Evolutionary conservation across 2,329 filamentous ascomycete genomes (phyloP).

Genomic region (Dactylellina leptospora): DNA sequence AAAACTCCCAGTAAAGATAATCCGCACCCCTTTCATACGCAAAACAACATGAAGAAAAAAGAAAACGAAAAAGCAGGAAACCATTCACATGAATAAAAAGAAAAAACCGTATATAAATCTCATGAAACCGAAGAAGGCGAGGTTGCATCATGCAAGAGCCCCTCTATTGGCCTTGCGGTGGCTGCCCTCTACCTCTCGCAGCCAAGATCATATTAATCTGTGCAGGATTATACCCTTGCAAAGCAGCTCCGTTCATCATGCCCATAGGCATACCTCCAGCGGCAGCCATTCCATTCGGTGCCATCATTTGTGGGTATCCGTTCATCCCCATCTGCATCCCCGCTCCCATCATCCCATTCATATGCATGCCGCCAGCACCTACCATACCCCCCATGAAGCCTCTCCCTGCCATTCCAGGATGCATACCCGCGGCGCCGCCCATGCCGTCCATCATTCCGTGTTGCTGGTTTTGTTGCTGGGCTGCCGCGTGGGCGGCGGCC

Average conservation of each 20-base stretch:
- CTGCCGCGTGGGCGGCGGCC: constrained; percentile 18
- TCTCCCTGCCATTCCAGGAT: constrained; percentile 30
- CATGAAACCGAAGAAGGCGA: constrained; percentile 1
- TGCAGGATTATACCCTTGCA: constrained; percentile 52
- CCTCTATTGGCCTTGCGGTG: constrained; percentile 37
- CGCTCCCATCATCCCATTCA: constrained; percentile 46
- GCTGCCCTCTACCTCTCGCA: constrained; percentile 53
- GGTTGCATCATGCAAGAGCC: neutral
- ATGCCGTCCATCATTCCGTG: constrained; percentile 48
- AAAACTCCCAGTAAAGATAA: constrained; percentile 25
- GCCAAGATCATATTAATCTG: constrained; percentile 55
- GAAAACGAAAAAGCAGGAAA: constrained; percentile 9
- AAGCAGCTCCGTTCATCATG: constrained; percentile 44
- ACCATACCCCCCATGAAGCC: constrained; percentile 37
- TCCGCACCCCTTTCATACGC: constrained; percentile 47
- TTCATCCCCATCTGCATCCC: constrained; percentile 48
- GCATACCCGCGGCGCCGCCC: constrained; percentile 32
- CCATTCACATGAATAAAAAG: constrained; percentile 18
- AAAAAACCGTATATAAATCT: neutral
- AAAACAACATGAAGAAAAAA: constrained; percentile 19
- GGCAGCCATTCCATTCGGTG: constrained; percentile 50
- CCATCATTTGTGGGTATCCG: constrained; percentile 47
- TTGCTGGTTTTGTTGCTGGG: constrained; percentile 43
- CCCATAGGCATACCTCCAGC: constrained; percentile 39
- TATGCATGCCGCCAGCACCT: constrained; percentile 33